These are phyloP conservation scores for Aspergillus alliaceus DNA, from an alignment of 2,329 filamentous ascomycete species.

Conservation along the genomic window DNA sequence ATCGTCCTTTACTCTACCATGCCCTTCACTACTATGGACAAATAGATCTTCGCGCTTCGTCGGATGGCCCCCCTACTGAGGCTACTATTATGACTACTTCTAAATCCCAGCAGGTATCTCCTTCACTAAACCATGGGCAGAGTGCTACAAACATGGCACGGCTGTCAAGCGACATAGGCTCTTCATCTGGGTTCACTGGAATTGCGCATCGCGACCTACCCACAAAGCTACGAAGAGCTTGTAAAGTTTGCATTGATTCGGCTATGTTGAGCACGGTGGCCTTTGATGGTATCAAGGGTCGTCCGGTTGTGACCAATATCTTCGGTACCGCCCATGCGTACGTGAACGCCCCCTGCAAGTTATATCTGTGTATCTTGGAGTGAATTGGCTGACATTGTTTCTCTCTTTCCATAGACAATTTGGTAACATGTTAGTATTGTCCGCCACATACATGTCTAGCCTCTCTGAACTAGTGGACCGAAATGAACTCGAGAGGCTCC, in stretches of 20 bases:
- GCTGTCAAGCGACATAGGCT: conserved; percentile 35
- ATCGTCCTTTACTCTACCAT: conserved; percentile 71
- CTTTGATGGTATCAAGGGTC: conserved; percentile 64
- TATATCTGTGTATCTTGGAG: neutral
- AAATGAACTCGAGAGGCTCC: conserved; percentile 58
- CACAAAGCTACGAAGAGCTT: conserved; percentile 54
- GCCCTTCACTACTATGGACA: conserved; percentile 53
- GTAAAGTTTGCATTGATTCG: conserved; percentile 65
- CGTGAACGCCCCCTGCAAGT: conserved; percentile 38
- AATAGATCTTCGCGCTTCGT: conserved; percentile 36
- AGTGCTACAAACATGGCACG: conserved; percentile 32
- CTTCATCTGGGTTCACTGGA: conserved; percentile 19
- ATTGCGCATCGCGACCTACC: conserved; percentile 29
- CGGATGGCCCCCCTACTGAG: conserved; percentile 33
- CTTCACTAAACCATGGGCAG: conserved; percentile 31
- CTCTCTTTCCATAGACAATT: conserved; percentile 69
- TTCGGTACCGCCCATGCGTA: conserved; percentile 96
- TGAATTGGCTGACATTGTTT: neutral
- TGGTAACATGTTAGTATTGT: conserved; percentile 89
- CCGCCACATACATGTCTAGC: conserved; percentile 72
- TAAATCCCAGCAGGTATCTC: conserved; percentile 38
- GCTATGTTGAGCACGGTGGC: conserved; percentile 82
- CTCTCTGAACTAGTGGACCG: conserved; percentile 60
- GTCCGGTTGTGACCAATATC: conserved; percentile 89
- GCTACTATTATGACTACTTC: conserved; percentile 24